Evolutionary conservation across 2,329 filamentous ascomycete genomes (phyloP), one percentile per base, ranked within the genome.

Genomic region (Lasiodiplodia sp.): DNA sequence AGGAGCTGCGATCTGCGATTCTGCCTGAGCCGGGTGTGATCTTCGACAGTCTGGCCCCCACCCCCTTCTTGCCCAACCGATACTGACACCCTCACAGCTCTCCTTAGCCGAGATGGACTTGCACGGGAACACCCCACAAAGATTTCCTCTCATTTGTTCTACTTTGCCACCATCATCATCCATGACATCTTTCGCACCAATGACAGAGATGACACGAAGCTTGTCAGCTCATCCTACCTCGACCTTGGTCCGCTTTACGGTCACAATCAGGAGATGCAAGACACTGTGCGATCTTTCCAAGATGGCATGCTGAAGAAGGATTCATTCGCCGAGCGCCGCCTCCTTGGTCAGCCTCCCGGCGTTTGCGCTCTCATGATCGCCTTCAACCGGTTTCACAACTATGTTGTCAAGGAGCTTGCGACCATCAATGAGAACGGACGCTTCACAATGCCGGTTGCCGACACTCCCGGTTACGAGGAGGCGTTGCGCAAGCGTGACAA

Each of bases 341-440:
- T 91, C 1, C 79, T 91, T 10, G 84, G 85, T 0, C 88, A 90
- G 66, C 90, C 89, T 3, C 85, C 88, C 0, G 89, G 70, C 7
- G 87, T 90, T 21, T 86, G 86, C 56, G 85, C 86, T 21, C 79
- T 91, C 71, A 77, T 91, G 37, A 86, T 91, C 67, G 84, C 90
- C 75, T 91, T 90, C 81, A 84, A 83, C 68, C 76, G 80, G 31
- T 94, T 94, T 80, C 94, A 97, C 79, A 97, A 97, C 79, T 86
- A 94, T 72, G 87, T 93, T 0, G 92, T 91, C 2, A 86, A 88
- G 63, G 90, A 93, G 70, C 83, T 97, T n/a, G 90, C 91, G 0
- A 82, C 86, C 28, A 93, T 97, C 78, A 96, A 97, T 73, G 93
- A 97, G 74, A 88, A 88, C 55, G 89, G 88, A 14, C 87, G 91